Evolutionary conservation across 2,329 filamentous ascomycete species (phyloP).

Genomic region (Emydomyces testavorans): DNA sequence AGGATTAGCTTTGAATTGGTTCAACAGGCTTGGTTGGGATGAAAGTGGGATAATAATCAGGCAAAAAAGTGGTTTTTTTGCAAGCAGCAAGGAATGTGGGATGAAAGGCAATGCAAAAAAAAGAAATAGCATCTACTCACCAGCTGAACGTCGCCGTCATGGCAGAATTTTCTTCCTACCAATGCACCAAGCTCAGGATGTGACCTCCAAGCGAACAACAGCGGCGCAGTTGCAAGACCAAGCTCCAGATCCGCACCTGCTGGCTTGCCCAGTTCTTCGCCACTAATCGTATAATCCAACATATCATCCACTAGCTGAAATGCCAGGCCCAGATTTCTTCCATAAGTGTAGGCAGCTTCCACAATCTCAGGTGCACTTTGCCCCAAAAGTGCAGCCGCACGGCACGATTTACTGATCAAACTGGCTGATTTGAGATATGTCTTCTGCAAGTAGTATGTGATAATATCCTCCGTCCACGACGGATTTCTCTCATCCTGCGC

Average conservation of each 20-base stretch:
- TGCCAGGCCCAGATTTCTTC: slow-evolving; percentile 82
- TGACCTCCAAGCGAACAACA: slow-evolving; percentile 91
- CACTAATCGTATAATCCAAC: slow-evolving; percentile 86
- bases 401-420: slow-evolving; percentile 90
- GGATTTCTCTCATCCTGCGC: slow-evolving; percentile 75
- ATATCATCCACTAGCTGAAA: slow-evolving; percentile 98
- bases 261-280: slow-evolving; percentile 80
- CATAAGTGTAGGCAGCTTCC: slow-evolving; percentile 83
- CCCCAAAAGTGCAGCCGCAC: slow-evolving; percentile 76
- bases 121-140: slow-evolving; percentile 42
- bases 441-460: slow-evolving; percentile 93
- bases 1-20: not conserved
- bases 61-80: not conserved
- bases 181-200: slow-evolving; percentile 72
- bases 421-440: slow-evolving; percentile 96
- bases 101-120: not conserved
- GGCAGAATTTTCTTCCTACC: slow-evolving; percentile 80
- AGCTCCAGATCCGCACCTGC: slow-evolving; percentile 88
- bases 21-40: not conserved
- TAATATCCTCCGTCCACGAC: slow-evolving; percentile 73
- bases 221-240: slow-evolving; percentile 81
- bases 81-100: slow-evolving; percentile 9
- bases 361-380: slow-evolving; percentile 65
- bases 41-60: not conserved
- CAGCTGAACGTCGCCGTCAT: slow-evolving; percentile 70